phyloP scores from a whole-genome alignment of 2,329 filamentous ascomycete species.

The Beauveria australis region DNA sequence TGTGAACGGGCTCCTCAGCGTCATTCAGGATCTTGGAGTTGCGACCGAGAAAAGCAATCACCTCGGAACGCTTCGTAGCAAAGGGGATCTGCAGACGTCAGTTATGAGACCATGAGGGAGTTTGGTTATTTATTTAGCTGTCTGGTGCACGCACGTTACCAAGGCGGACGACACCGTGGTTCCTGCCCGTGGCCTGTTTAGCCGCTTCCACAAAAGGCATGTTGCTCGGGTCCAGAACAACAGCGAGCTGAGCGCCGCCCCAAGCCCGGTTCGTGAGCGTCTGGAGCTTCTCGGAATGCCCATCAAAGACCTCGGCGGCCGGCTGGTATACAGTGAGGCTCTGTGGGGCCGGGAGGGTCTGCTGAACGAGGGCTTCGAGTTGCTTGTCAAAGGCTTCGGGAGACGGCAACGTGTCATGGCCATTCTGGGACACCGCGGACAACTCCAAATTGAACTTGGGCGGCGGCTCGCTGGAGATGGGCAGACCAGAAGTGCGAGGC shows the following conservation, averaged over 20 bases:
- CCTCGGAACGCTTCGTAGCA: slow-evolving; percentile 41
- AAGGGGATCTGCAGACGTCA: slow-evolving; percentile 44
- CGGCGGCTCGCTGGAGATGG: slow-evolving; percentile 23
- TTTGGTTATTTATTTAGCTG: background rate
- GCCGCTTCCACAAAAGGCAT: slow-evolving; percentile 40
- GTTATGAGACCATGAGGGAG: background rate
- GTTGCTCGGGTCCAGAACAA: slow-evolving; percentile 29
- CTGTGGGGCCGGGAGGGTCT: background rate
- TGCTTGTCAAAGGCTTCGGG: background rate
- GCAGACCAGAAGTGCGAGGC: slow-evolving; percentile 24
- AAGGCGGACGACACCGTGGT: slow-evolving; percentile 40
- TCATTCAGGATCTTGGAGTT: slow-evolving; percentile 49
- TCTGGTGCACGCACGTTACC: slow-evolving; percentile 35
- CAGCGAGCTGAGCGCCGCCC: slow-evolving; percentile 26
- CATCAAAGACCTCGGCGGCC: slow-evolving; percentile 12
- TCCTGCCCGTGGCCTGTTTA: slow-evolving; percentile 20
- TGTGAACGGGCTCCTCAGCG: slow-evolving; percentile 48
- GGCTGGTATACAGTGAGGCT: slow-evolving; percentile 12
- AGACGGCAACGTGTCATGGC: background rate
- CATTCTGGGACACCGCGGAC: background rate
- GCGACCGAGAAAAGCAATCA: slow-evolving; percentile 51
- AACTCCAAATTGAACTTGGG: slow-evolving; percentile 29
- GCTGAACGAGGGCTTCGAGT: background rate
- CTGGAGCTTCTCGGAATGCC: slow-evolving; percentile 31
- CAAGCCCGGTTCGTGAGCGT: slow-evolving; percentile 25